Evolutionary conservation across 805 yeast genomes (phyloP).

Genomic region (Metschnikowia rubicola): DNA sequence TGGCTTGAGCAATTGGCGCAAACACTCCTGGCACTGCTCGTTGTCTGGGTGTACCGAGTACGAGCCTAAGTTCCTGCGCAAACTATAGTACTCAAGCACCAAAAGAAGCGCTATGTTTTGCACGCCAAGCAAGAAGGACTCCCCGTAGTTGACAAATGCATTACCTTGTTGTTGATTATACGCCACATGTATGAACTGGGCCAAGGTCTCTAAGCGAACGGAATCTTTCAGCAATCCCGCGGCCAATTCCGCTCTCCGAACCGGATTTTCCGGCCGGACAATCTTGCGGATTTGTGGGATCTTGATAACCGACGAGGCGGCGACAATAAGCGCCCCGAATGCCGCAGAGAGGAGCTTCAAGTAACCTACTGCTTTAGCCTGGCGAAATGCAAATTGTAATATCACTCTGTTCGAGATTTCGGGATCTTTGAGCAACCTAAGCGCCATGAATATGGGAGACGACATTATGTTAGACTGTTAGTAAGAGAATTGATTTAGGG

Average conservation of each 20-base stretch:
- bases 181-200: conserved; percentile 37
- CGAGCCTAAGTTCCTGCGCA: conserved; percentile 19
- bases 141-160: conserved; percentile 40
- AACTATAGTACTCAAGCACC: conserved; percentile 33
- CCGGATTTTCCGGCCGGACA: conserved; percentile 23
- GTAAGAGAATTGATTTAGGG: too few species aligned
- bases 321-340: conserved; percentile 35
- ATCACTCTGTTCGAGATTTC: conserved; percentile 38
- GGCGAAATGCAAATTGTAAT: conserved; percentile 35
- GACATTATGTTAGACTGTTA: conserved; percentile 1
- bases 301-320: conserved; percentile 35
- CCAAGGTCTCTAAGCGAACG: conserved; percentile 34
- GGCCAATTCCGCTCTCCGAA: conserved; percentile 29
- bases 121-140: conserved; percentile 34
- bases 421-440: conserved; percentile 37
- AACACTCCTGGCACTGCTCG: conserved; percentile 14
- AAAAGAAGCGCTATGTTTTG: conserved; percentile 38
- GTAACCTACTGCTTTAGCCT: conserved; percentile 31
- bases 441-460: conserved; percentile 15
- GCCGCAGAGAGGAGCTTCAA: conserved; percentile 32
- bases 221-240: conserved; percentile 37
- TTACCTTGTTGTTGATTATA: conserved; percentile 35
- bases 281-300: conserved; percentile 41
- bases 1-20: conserved; percentile 24
- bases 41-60: conserved; percentile 16